Conservation (phyloP, 139 green algal genomes). For the Chlamydomonas sp. region DNA sequence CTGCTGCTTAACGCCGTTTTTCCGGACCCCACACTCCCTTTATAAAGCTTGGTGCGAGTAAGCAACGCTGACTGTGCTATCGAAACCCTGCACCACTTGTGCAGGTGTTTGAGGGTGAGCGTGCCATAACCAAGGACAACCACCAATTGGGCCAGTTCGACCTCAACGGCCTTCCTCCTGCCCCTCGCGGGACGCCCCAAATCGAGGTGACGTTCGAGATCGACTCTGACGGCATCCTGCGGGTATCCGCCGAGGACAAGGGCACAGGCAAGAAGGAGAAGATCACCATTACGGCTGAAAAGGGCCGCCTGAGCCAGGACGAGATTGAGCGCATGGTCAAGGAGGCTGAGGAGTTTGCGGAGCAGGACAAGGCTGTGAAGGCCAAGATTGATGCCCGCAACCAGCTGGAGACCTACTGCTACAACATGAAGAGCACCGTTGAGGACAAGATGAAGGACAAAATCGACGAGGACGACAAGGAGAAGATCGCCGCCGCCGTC, state of each 20-base stretch:
- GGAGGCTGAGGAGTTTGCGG: conserved; percentile 96
- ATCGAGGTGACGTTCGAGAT: conserved; percentile 92
- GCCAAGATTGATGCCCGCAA: conserved; percentile 78
- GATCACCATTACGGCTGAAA: conserved; percentile 89
- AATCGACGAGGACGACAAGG: conserved; percentile 88
- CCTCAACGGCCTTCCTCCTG: conserved; percentile 90
- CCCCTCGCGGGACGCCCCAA: conserved; percentile 84
- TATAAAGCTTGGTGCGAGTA: too few species aligned
- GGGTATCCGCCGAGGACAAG: conserved; percentile 86
- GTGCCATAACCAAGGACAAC: conserved; percentile 96
- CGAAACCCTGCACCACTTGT: too few species aligned
- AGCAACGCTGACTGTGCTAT: too few species aligned
- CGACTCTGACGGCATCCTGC: conserved; percentile 95
- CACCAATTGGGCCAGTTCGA: conserved; percentile 94
- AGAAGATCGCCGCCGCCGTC: conserved; percentile 84
- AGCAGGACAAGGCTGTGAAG: conserved; percentile 89
- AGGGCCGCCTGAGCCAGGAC: conserved; percentile 66
- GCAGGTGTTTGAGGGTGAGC: conserved; percentile 76
- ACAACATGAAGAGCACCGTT: conserved; percentile 94
- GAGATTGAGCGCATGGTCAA: conserved; percentile 63
- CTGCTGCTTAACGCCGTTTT: too few species aligned
- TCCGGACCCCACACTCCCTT: too few species aligned
- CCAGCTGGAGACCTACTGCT: conserved; percentile 89
- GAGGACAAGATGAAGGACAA: conserved; percentile 76
- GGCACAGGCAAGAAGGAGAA: conserved; percentile 83